Evolutionary conservation across 2,329 filamentous ascomycete species (phyloP), one percentile per base, ranked within the genome.

Genomic region (Zymoseptoria pseudotritici): DNA sequence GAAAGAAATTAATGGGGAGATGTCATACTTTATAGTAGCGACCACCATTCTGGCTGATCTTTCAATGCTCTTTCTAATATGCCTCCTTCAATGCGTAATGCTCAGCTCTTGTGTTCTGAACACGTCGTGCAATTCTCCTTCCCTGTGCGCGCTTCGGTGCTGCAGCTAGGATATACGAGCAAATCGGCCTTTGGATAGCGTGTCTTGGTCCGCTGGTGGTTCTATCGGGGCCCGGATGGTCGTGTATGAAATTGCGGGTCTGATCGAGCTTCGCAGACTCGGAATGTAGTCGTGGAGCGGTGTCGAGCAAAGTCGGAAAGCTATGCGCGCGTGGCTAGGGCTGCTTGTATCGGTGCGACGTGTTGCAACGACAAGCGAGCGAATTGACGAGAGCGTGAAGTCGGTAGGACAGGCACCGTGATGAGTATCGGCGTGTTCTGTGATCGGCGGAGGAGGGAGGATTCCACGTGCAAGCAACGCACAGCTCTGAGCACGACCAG

Each of bases 21-120:
- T 20, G 7, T 31, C 69, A 59, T 67, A 70, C 70, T 71, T 71
- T 62, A 71, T 71, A 54, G 70, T 71, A 62, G 69, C 70, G 55
- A 70, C 70, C 58, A 70, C 69, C 69, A 71, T 71, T 21, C 59
- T 31, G 31, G 24, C 24, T 21, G 31, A 54, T 53, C 10, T 26
- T 20, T 6, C 36, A 46, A 46, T 46, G 36, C 36, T 46, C 36
- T 42, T 42, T 42, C 36, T 46, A n/a, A 46, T 7, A 17, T 46
- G 36, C 13, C 36, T 46, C 36, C 36, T 46, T 46, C 36, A 46
- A 46, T 3, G 2, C 36, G 36, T 46, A 46, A 46, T 46, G 17
- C 13, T 17, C 36, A 17, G 17, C 13, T 7, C 13, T 46, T 6
- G 13, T 46, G 17, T 46, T 6, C 17, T 13, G 36, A 46, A 46